Evolutionary conservation across 1,284 basidiomycete genomes (phyloP), one percentile per base, ranked within the genome.

Genomic region (Puccinia hordei): DNA sequence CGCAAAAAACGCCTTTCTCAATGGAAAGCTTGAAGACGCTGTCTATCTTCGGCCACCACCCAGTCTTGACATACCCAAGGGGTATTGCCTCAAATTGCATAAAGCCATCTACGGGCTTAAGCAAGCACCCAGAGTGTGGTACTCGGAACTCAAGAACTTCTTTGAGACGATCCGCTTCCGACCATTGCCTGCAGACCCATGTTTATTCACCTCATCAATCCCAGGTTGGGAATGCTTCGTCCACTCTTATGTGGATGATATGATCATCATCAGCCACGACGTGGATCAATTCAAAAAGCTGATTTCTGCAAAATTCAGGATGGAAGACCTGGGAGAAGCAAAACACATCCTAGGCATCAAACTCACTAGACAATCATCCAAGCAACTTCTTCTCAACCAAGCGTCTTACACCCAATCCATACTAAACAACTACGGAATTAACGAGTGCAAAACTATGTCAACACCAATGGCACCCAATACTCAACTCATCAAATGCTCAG

Each of bases 1-100:
- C 53, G 74, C 63, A 9, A 66, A 61, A 27, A 46, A 59, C 4
- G 74, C 57, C 3, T 76, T 76, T 30, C 33, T 76, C 6, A 63
- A 76, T 46, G 46, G 74, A 35, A 53, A 44, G 51, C 59, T 76
- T 2, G 44, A 66, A 6, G 74, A 76, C 30, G 9, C 12, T 15
- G 61, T 76, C 27, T 76, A 76, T 51, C 19, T 76, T 12, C 15
- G 35, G 38, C 15, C 57, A 13, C 57, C 73, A 24, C n/a, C 66
- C 5, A 38, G 66, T 5, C 38, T 69, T 5, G 33, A 19, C 27
- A 12, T 69, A 22, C 44, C 66, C 9, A n/a, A 41, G 24, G 66
- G 38, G 12, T n/a, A 41, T 6, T 69, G 66, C 44, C 38, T 44
- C 19, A 22, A 17, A 17, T n/a, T 69, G 5, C 15, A 49, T 5